Base-by-base conservation (phyloP, 2,329 filamentous ascomycete genomes). In the Hypomyces rosellus region DNA sequence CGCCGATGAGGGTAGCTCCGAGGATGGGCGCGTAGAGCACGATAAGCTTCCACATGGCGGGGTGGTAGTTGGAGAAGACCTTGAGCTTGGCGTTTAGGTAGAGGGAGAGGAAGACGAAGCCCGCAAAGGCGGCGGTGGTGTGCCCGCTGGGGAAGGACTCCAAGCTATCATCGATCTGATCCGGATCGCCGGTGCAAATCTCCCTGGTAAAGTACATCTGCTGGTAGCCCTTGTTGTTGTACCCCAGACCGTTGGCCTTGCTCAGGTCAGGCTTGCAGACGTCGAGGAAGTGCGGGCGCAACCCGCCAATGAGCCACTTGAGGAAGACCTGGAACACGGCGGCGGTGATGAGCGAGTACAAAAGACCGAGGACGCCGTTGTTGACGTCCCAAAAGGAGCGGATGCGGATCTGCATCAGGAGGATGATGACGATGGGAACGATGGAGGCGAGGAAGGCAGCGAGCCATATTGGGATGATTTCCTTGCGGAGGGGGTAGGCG, bases 41-140 rank as follows among this genome's bases (percentile, higher is more conserved):
- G 33, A 85, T 71, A 12, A 88, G 67, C 69, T 89, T 89, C 86
- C 85, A 89, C 76, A 88, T 81, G 12, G 81, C 74, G 0, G 86
- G 80, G 61, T 88, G 85, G 63, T 86, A 85, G 71, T 88, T 85
- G 55, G 79, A 71, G 59, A 83, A 88, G 50, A 88, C 78, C 74
- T 89, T 89, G 57, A 90, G 75, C 71, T 89, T 89, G 44, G 84
- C 86, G 65, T 89, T 89, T 41, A 90, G 77, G 69, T 89, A 90
- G 1, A 89, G 72, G 57, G 77, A 85, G 3, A 89, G 69, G 62
- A 80, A 89, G 18, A 87, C 75, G 58, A 88, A 85, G 5, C 84
- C 85, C 0, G 82, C 84, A 52, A 88, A 89, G 0, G 84, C 85
- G 1, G 85, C 85, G 0, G 85, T 87, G 5, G 83, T 82, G 65